Base-by-base conservation (phyloP, 441 rosid genomes). In the Populus hybrid region DNA sequence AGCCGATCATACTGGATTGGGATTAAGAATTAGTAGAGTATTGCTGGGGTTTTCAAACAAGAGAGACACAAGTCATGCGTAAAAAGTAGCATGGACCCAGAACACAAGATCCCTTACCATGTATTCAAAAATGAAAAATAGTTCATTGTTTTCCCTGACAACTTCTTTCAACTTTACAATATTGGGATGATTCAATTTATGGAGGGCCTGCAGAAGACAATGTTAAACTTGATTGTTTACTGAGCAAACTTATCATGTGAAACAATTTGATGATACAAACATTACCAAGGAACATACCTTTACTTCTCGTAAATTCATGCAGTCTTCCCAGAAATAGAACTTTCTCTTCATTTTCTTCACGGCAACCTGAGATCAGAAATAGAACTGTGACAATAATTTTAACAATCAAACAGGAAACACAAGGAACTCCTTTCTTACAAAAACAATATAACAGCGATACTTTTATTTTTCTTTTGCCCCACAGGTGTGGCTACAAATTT, bases 341-440 rank as follows among this genome's bases (percentile, higher is more conserved):
- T 92, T 93, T 77, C 97, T 89, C 85, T 95, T 95, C 99, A 95
- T 95, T 87, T 87, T 93, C 88, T 95, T 95, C 46, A 95, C 95
- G 80, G 98, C 99, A 88, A 95, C 98, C 98, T 94, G 74, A 53
- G 46, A 84, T 67, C 40, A 23, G 71, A 67, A 53, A 50, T 2
- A 50, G 12, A 23, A 50, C 12, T 12, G 68, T 53, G 0, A 63
- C 24, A 63, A 61, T 46, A 28, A 68, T 59, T 35, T 64, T 76
- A 46, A 67, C 6, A 75, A 63, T 11, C 9, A n/a, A 75, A 69
- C 61, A 70, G 10, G 57, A 71, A 70, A 67, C 32, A 35, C 28
- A n/a, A 72, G 32, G 46, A 63, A 65, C 66, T 30, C 40, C 66
- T 28, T 30, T 32, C 18, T 34, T 38, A 36, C 34, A 40, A 11